phyloP scores from a whole-genome alignment of 2,329 filamentous ascomycete genomes.

The Didymella pinodella region DNA sequence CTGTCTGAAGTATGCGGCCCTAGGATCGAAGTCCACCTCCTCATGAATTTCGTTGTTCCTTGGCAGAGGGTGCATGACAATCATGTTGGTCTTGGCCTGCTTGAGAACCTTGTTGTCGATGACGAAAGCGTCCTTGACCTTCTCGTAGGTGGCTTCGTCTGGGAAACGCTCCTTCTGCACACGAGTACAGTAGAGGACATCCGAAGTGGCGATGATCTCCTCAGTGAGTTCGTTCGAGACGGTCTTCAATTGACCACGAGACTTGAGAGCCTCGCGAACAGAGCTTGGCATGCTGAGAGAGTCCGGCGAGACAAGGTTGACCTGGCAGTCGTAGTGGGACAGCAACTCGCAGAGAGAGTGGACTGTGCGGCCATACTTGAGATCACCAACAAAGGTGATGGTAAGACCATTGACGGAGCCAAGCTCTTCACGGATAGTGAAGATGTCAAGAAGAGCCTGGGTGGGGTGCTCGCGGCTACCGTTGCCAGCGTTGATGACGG shows the following conservation, averaged over 20 bases:
- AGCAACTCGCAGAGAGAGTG: constrained; percentile 95
- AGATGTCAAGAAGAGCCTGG: constrained; percentile 95
- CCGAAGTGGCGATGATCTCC: constrained; percentile 83
- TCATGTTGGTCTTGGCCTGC: constrained; percentile 89
- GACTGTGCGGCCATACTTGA: constrained; percentile 91
- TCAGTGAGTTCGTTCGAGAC: constrained; percentile 83
- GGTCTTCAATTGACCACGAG: constrained; percentile 76
- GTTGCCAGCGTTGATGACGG: constrained; percentile 97
- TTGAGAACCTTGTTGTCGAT: constrained; percentile 91
- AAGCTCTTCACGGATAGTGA: constrained; percentile 97
- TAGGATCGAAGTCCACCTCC: constrained; percentile 96
- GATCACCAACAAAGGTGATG: constrained; percentile 94
- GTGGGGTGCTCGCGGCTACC: constrained; percentile 96
- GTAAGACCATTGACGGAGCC: constrained; percentile 94
- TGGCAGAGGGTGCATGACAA: constrained; percentile 94
- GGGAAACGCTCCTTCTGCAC: constrained; percentile 96
- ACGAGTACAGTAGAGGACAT: constrained; percentile 96
- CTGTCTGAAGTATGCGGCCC: constrained; percentile 98
- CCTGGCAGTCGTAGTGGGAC: constrained; percentile 91
- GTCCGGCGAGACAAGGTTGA: constrained; percentile 89
- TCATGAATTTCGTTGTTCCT: constrained; percentile 92
- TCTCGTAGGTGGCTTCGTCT: constrained; percentile 80
- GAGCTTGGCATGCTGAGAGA: constrained; percentile 78
- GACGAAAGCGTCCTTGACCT: constrained; percentile 85
- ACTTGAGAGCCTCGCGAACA: constrained; percentile 74